Evolutionary conservation across 345 rosid genomes (phyloP), one percentile per base, ranked within the genome.

Genomic region (Cardiospermum halicacabum): DNA sequence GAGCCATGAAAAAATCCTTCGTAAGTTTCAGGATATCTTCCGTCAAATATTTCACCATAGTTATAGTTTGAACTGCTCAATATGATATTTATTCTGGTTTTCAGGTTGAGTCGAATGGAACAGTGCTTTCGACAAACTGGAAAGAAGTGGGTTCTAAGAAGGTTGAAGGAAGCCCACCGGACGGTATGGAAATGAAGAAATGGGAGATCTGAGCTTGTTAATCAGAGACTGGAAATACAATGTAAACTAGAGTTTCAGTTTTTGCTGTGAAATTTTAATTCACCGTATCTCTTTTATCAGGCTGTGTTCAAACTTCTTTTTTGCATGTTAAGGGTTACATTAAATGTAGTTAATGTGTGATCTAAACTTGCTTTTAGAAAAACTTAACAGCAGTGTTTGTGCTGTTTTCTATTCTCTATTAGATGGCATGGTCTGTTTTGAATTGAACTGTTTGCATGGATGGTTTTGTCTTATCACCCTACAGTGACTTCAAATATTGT

Each of bases 101-200:
- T 4, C 73, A 93, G 98, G 91, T 89, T 60, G 97, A 94, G 70
- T 94, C 96, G 4, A 91, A 82, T 30, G 99, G 95, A 67, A 91
- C 99, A 1, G 97, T 94, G 73, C 80, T 94, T 42, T 94, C 99
- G 1, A 94, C 97, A n/a, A 84, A 91, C 77, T 94, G 99, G 99
- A 83, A 89, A 58, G 97, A 91, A 75, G 97, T 91, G 18, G 99
- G 97, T 21, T 5, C 77, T 0, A 86, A 93, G 95, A 86, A 76
- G 78, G 88, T 90, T 36, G 92, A 88, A 62, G 96, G 98, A 68
- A 90, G 96, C 60, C 84, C 98, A 37, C 96, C 96, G 0, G 96
- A 88, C 9, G 98, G 98, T 45, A 93, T 93, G 98, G 92, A 93
- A 74, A 71, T 93, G 82, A 91, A 73, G 84, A 87, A 85, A 71